These are phyloP conservation scores for Sarcodon sp. DNA, from an alignment of 768 basidiomycete genomes.

Conservation along the genomic window DNA sequence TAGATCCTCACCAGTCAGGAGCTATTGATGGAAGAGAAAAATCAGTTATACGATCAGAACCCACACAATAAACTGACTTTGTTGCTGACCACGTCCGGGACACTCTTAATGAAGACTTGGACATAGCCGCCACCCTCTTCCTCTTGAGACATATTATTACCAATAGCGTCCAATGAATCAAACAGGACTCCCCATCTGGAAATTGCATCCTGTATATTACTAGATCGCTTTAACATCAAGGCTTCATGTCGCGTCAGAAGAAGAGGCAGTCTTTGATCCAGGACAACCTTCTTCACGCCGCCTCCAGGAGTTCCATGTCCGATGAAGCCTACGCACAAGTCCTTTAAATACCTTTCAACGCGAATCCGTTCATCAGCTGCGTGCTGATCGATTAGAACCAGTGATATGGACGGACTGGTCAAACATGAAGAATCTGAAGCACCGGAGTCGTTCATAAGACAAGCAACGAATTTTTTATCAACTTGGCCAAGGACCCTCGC, in stretches of 20 bases:
- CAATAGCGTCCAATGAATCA: slow-evolving; percentile 16
- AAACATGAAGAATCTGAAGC: slow-evolving; percentile 2
- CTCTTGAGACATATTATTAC: slow-evolving; percentile 4
- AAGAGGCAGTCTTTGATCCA: slow-evolving; percentile 44
- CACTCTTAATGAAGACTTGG: slow-evolving; percentile 48
- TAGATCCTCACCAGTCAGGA: slow-evolving; percentile 59
- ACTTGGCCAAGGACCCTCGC: slow-evolving; percentile 72
- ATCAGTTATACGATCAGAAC: not conserved
- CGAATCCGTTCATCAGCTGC: slow-evolving; percentile 95
- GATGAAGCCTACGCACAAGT: slow-evolving; percentile 62
- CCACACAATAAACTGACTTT: slow-evolving; percentile 25
- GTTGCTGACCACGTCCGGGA: slow-evolving; percentile 62
- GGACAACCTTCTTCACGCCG: slow-evolving; percentile 24
- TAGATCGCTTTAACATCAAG: slow-evolving; percentile 28
- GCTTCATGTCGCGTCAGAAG: slow-evolving; percentile 60
- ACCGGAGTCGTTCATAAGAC: slow-evolving; percentile 29
- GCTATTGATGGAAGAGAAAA: slow-evolving; percentile 18
- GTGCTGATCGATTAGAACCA: slow-evolving; percentile 91
- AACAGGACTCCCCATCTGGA: slow-evolving; percentile 61
- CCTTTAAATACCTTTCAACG: slow-evolving; percentile 71
- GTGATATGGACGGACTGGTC: slow-evolving; percentile 8
- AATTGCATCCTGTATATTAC: slow-evolving; percentile 33
- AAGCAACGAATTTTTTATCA: slow-evolving; percentile 85
- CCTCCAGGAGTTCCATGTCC: slow-evolving; percentile 15
- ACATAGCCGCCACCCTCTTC: slow-evolving; percentile 27